Evolutionary conservation across 2,329 filamentous ascomycete species (phyloP).

Genomic region (Grosmannia serpens): DNA sequence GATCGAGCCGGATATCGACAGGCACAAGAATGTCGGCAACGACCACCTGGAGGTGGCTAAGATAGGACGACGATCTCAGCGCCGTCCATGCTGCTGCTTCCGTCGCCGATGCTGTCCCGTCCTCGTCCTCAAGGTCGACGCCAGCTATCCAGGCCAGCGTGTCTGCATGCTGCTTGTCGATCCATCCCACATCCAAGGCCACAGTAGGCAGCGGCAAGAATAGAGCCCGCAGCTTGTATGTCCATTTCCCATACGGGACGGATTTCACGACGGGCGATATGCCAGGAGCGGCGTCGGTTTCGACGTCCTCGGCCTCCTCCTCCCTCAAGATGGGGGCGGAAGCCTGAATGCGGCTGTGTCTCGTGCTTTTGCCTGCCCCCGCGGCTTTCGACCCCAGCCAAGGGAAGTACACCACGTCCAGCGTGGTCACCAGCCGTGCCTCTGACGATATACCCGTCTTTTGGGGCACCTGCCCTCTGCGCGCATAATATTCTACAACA

Average conservation of each 20-base stretch:
- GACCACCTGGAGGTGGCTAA: conserved; percentile 2
- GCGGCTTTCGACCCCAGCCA: conserved; percentile 4
- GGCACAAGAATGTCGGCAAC: conserved; percentile 10
- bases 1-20: background rate
- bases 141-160: conserved; percentile 9
- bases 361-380: background rate
- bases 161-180: conserved; percentile 9
- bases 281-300: too few species aligned
- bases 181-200: conserved; percentile 10
- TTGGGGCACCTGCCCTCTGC: background rate
- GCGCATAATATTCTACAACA: conserved; percentile 1
- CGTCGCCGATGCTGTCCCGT: background rate
- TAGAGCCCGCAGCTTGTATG: conserved; percentile 3
- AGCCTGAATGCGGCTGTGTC: background rate
- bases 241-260: conserved; percentile 5
- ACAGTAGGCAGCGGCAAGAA: conserved; percentile 4
- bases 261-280: too few species aligned
- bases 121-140: background rate
- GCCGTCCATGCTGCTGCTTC: background rate
- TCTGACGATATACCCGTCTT: background rate
- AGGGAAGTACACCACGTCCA: conserved; percentile 10
- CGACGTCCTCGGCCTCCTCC: too few species aligned
- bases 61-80: background rate
- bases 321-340: too few species aligned
- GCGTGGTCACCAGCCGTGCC: background rate